Evolutionary conservation across 2,329 filamentous ascomycete species (phyloP), one percentile per base, ranked within the genome.

Genomic region (Aspergillus bombycis): DNA sequence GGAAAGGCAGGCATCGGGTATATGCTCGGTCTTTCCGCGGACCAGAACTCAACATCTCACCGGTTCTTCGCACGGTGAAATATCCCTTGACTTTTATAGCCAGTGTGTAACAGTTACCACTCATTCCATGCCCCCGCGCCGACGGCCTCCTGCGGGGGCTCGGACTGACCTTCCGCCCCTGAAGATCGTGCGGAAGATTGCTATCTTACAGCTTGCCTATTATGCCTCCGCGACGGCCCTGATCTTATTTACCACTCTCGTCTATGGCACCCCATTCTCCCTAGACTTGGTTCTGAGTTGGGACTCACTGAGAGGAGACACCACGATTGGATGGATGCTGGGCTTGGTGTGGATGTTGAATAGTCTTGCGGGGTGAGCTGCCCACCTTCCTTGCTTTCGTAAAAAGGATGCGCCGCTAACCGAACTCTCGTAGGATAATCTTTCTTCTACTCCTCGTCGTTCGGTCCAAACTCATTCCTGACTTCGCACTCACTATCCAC

Each of bases 401-500:
- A 10, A 16, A 8, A 23, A 36, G 34, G 32, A 50, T 57, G n/a
- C 45, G 26, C 2, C 9, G 28, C 52, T 57, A 14, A 32, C 56
- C 52, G n/a, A 62, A 36, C 16, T 46, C 23, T n/a, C 46, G 8
- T 73, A 98, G 94, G 75, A 88, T 92, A 48, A 88, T 96, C 63
- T 91, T 93, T 48, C 90, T 97, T 62, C 88, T 97, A 57, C 80
- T 94, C 60, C 83, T 98, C 62, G 88, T 99, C 69, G 89, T 90
- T 23, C 92, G 95, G 66, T 95, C 91, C 55, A 98, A 98, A 78
- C 90, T 98, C 65, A 91, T 98, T 57, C 93, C 93, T 69, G 95
- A 99, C 80, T 99, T 98, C 77, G 92, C 93, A 36, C 82, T 97
- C 28, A 97, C 94, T 2, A 86, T 97, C 21, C 93, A 96, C 80